Base-by-base conservation (phyloP, 345 rosid genomes). In the Leavenworthia alabamica region DNA sequence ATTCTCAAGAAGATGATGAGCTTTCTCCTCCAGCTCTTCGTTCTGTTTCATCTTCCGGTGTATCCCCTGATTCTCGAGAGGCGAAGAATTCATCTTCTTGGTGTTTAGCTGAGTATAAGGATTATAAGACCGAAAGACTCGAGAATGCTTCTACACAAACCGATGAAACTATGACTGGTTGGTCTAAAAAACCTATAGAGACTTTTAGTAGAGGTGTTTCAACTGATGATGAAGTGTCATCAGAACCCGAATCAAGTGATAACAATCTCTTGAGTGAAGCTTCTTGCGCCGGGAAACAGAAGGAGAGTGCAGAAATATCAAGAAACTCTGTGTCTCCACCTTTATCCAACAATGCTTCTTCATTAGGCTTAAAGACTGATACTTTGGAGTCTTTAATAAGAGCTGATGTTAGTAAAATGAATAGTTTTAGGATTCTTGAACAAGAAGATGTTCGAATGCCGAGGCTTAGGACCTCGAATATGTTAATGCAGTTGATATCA, bases 131-230 rank as follows among this genome's bases (percentile, higher is more conserved):
- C 28, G 92, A 87, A 43, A 86, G 99, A 1, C 74, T 79, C 57
- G 85, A 90, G 0, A 82, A 89, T 83, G 97, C 99, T 33, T 87
- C 99, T 0, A 93, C 99, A 0, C 99, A 93, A 84, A 93, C 99
- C 0, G 96, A 89, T 66, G 95, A 87, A 76, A 80, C 70, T 60
- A 65, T 45, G 0, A 78, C 43, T 58, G 55, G 69, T 28, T 71
- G 72, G 55, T 35, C 12, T 35, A 60, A 50, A 0, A 80, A 71
- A 66, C 37, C 77, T 3, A 23, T 66, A 58, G 92, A 87, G 80
- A 89, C 96, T 23, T 81, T 86, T 61, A 80, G 87, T 7, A 81
- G 97, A 77, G 97, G 99, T 54, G 89, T 93, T 63, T 87, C 96
- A 7, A 93, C 96, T 41, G 92, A 86, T 70, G 57, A 62, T 55